Conservation (phyloP, 257 asterid genomes). For the Plantago elongata region DNA sequence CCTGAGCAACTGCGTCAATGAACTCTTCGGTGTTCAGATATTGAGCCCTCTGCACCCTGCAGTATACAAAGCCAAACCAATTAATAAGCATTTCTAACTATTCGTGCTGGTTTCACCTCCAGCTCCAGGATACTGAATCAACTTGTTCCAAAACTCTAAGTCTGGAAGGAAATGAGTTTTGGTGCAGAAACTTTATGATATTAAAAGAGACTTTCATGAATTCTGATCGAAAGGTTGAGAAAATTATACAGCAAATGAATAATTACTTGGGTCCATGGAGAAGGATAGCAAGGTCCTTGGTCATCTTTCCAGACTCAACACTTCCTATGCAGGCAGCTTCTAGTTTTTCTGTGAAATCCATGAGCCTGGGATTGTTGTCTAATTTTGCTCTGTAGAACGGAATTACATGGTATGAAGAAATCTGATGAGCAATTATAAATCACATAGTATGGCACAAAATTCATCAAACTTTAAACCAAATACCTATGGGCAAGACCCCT, state of each 20-base stretch:
- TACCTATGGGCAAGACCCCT: constrained; percentile 99
- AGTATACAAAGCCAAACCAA: constrained; percentile 11
- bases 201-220: no score
- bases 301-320: constrained; percentile 96
- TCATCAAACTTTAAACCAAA: not conserved
- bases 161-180: no score
- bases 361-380: constrained; percentile 58
- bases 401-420: not conserved
- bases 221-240: not conserved
- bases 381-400: constrained; percentile 65
- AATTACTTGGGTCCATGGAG: constrained; percentile 84
- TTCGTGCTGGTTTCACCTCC: no score
- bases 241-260: not conserved
- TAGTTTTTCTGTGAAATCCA: constrained; percentile 72
- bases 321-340: constrained; percentile 79
- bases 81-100: not conserved
- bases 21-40: constrained; percentile 68
- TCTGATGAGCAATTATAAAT: no score
- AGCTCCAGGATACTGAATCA: no score
- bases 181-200: no score
- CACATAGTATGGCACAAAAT: not conserved
- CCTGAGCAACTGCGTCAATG: constrained; percentile 62
- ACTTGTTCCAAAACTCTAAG: no score
- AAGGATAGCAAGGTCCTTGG: constrained; percentile 93
- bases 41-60: constrained; percentile 44